Percentiles rank a stretch among this genome's conserved stretches.
Conservation (phyloP, 2,329 filamentous ascomycete genomes). For the Bimuria novae-zelandiae region DNA sequence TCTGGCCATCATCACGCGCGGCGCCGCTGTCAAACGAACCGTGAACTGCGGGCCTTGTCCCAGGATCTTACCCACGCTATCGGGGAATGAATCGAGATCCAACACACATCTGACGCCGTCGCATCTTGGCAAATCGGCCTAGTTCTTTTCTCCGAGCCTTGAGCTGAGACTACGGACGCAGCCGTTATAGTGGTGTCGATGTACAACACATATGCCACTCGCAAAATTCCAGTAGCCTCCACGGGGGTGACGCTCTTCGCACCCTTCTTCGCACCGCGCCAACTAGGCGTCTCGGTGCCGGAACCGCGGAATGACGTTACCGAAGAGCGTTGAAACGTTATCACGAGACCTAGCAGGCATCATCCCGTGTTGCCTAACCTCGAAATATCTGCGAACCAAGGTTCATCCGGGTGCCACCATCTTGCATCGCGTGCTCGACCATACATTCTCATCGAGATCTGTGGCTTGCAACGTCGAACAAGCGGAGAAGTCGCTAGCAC, state of each 20-base stretch:
- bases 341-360: constrained; percentile 22
- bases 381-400: constrained; percentile 3
- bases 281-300: background rate
- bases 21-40: constrained; percentile 15
- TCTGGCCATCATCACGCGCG: background rate
- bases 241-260: too few species aligned
- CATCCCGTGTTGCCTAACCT: constrained; percentile 16
- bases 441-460: constrained; percentile 13
- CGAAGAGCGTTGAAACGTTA: background rate
- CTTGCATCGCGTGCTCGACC: constrained; percentile 7
- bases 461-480: constrained; percentile 39
- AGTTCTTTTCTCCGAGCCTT: constrained; percentile 1
- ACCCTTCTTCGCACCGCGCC: too few species aligned
- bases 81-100: constrained; percentile 13
- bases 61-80: constrained; percentile 11
- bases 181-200: too few species aligned
- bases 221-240: too few species aligned
- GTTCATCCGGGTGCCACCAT: constrained; percentile 16
- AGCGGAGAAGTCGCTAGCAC: constrained; percentile 18
- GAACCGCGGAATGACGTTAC: constrained; percentile 3
- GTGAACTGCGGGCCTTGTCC: constrained; percentile 13
- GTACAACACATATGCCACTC: too few species aligned
- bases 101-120: constrained; percentile 10
- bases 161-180: too few species aligned
- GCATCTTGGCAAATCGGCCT: constrained; percentile 1